Percentiles rank a stretch among this genome's conserved stretches.
Evolutionary conservation across 371 early-diverging fungal species (phyloP).

Genomic region (Apophysomyces ossiformis): DNA sequence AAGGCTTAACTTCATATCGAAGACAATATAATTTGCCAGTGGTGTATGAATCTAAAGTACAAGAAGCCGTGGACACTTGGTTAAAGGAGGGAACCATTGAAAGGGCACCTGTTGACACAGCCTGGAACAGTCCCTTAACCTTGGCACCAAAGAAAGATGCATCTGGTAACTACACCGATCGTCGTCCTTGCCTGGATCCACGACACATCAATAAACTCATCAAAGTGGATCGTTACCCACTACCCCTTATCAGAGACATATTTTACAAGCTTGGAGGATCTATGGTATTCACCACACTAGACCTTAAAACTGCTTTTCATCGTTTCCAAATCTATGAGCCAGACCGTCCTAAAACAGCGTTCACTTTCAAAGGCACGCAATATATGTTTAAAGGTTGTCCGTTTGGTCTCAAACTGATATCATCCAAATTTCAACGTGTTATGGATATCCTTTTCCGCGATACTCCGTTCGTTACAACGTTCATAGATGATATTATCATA

Average conservation of each 20-base stretch:
- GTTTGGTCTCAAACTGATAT: no score
- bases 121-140: conserved; percentile 8
- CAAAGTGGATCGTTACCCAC: no score
- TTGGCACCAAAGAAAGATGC: background rate
- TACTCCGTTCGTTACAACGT: background rate
- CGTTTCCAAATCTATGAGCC: background rate
- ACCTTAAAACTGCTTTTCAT: background rate
- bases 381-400: no score
- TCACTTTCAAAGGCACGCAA: background rate
- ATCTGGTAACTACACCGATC: no score
- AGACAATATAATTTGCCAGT: no score
- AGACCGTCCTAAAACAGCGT: background rate
- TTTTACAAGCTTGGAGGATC: no score
- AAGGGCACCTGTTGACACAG: background rate
- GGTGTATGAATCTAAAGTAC: no score
- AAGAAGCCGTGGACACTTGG: background rate
- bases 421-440: conserved; percentile 21
- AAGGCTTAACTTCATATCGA: no score
- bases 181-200: no score
- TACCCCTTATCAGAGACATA: no score
- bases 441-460: conserved; percentile 14
- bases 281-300: background rate
- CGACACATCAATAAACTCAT: no score
- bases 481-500: conserved; percentile 25
- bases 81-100: conserved; percentile 4